Base-by-base conservation (phyloP, 371 early-diverging fungal species). In the Apophysomyces ossiformis region DNA sequence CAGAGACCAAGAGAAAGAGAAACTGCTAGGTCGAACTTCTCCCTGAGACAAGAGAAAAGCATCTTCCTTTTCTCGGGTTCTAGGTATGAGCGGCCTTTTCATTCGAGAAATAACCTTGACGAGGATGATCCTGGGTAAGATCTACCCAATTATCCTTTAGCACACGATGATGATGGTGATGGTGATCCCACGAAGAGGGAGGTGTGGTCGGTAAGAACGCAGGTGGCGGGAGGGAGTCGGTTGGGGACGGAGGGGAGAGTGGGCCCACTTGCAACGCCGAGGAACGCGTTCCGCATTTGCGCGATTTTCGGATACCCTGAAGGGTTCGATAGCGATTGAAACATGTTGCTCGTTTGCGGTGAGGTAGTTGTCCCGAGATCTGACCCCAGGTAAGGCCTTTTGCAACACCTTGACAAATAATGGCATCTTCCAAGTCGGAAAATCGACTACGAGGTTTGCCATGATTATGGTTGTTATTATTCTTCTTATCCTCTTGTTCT, bases 321-420 rank as follows among this genome's bases (percentile, higher is more conserved):
- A 82, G 67, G 16, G 83, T 82, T 26, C 80, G 67, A 63, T 82
- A 82, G 56, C 83, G 70, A 57, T 82, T 82, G 60, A 82, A 82
- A 47, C 83, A 82, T 37, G 83, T 82, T 16, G 83, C 83, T 56
- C 83, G 78, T 63, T 82, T 82, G 36, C 83, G 76, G 58, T 82
- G 83, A 44, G 83, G 83, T n/a, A 82, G 61, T 61, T 78, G 80
- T 12, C 75, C 70, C 26, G 83, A 82, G 37, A 82, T 82, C 64
- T 82, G 80, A 7, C 83, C 83, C 83, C 83, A 82, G 11, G 83
- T 79, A 39, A 82, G 63, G 16, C 80, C 80, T 67, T 71, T 74
- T 16, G 78, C 78, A 12, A 82, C 83, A 56, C 83, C 83, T 57
- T 82, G 75, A 57, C 83, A 79, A 26, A 82, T 82, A 37, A 82